Evolutionary conservation across 495 filamentous ascomycete genomes (phyloP), one percentile per base, ranked within the genome.

Genomic region (Podospora didyma): DNA sequence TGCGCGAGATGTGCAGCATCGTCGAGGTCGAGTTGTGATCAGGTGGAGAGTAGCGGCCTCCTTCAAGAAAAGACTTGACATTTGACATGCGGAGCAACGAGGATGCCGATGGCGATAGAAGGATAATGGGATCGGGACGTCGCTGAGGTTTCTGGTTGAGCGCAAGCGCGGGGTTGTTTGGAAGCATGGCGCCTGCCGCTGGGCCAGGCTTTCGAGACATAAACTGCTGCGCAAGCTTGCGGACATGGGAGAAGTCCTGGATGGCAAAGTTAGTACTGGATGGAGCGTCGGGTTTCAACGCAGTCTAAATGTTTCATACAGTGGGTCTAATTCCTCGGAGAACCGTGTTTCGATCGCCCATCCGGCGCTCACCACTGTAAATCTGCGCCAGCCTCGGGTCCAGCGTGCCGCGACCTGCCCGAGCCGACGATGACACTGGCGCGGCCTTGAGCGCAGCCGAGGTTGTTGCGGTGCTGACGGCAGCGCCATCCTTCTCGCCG

Each of bases 1-100:
- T 76, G 19, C 94, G 90, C 46, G 81, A 81, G 52, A 97, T 82
- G 68, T 96, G 87, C 49, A 97, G 80, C 75, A 97, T 88, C 49
- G 88, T 89, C 45, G 85, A 78, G 37, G 85, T 80, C 51, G 81
- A 77, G 58, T 66, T 74, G 56, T 87, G 82, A 70, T 90, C 87
- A 1, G 90, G 82, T 2, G 92, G 88, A 2, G 88, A 79, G 73
- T 91, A 99, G 42, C 85, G 70, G 51, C 93, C 92, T 53, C 82
- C 80, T 70, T 93, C 86, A 58, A 99, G 90, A 81, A 99, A 99
- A 42, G 89, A 84, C 60, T 96, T 95, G 74, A 96, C 90, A 72
- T 99, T 99, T 21, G 89, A 86, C 87, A 97, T 91, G 71, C 90
- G 89, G n/a, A 99, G 89, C 47, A 97, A 88, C 9, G 93, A 93